A percentile compares a stretch with the other conserved stretches of the same genome.
These are phyloP conservation scores for Parascedosporium putredinis DNA, from an alignment of 2,329 filamentous ascomycete genomes.

Conservation along the genomic window DNA sequence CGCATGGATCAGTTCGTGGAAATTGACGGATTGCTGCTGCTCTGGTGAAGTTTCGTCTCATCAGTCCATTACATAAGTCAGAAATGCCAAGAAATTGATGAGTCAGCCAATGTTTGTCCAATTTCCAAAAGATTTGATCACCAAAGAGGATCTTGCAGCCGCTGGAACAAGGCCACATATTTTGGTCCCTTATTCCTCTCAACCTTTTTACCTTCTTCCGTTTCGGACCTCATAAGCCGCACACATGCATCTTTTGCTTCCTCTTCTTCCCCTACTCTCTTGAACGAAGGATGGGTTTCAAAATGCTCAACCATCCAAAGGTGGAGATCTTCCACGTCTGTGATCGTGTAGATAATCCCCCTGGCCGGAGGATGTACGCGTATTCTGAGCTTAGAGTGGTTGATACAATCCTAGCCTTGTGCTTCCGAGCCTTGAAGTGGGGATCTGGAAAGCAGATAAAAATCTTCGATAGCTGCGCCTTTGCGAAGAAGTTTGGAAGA, in stretches of 20 bases:
- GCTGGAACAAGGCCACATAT: constrained; percentile 79
- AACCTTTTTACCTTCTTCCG: constrained; percentile 97
- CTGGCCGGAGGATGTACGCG: constrained; percentile 72
- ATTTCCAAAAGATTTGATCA: neutral
- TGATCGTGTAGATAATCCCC: constrained; percentile 94
- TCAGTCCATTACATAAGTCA: too few species aligned
- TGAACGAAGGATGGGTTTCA: constrained; percentile 66
- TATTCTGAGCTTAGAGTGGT: constrained; percentile 86
- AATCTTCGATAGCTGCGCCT: constrained; percentile 72
- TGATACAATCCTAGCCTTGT: constrained; percentile 92
- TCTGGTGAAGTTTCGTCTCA: too few species aligned
- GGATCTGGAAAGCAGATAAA: constrained; percentile 98
- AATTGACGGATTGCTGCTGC: too few species aligned
- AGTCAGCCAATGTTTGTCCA: too few species aligned
- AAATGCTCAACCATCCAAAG: constrained; percentile 89
- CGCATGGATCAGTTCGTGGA: too few species aligned
- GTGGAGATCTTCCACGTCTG: constrained; percentile 90
- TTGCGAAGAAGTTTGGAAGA: constrained; percentile 90
- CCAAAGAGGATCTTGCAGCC: constrained; percentile 59
- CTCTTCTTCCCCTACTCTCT: constrained; percentile 59
- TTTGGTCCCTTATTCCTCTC: constrained; percentile 82
- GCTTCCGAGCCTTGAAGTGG: constrained; percentile 94
- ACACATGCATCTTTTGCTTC: constrained; percentile 62
- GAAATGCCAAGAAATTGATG: too few species aligned
- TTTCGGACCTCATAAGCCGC: constrained; percentile 66